Conservation (phyloP, 108 stramenopile genomes). For the Cyclotella atomus region DNA sequence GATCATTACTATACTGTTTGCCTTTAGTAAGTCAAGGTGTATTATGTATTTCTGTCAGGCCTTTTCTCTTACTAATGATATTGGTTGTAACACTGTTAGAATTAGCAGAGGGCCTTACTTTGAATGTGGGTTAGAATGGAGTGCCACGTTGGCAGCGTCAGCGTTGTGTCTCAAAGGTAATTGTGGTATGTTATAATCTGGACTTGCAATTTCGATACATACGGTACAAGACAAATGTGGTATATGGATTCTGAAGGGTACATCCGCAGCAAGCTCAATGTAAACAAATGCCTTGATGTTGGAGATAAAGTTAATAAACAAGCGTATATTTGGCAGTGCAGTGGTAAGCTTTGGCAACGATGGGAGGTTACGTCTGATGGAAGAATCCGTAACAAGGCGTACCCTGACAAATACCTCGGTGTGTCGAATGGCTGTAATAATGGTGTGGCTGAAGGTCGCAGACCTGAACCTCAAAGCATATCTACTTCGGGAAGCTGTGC, state of each 20-base stretch:
- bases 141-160: not conserved
- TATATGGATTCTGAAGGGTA: not conserved
- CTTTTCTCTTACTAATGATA: not conserved
- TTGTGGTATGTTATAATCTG: not conserved
- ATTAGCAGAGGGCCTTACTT: not conserved
- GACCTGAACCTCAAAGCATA: not conserved
- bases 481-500: not conserved
- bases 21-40: slow-evolving; percentile 4
- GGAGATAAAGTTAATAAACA: not conserved
- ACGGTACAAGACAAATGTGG: not conserved
- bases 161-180: not conserved
- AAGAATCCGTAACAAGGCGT: not conserved
- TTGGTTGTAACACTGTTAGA: not conserved
- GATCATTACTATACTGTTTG: not conserved
- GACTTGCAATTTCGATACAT: slow-evolving; percentile 1
- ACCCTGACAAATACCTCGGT: not conserved
- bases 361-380: not conserved
- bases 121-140: not conserved
- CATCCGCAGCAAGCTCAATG: not conserved
- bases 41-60: not conserved
- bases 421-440: not conserved
- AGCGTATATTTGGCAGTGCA: not conserved
- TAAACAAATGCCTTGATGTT: not conserved
- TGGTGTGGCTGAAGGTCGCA: not conserved
- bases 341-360: not conserved